These are phyloP conservation scores for Aspergillus sergii DNA, from an alignment of 2,329 filamentous ascomycete genomes.

Conservation along the genomic window DNA sequence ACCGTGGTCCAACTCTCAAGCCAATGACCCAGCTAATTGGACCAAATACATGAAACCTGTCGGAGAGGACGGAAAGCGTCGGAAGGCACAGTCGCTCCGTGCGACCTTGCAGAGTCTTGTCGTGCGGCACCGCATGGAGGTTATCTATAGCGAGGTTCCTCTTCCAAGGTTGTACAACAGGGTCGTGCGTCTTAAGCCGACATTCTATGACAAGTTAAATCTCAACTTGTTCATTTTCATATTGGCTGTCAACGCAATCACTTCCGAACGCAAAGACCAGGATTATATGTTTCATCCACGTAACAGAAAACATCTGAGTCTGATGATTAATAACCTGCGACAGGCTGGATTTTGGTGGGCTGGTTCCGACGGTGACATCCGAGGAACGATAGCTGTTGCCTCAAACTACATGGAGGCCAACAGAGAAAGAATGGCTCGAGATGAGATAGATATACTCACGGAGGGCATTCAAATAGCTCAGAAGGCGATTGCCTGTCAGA, in stretches of 20 bases:
- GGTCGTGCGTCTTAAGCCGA: constrained; percentile 74
- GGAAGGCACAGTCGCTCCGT: constrained; percentile 55
- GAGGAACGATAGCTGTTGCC: constrained; percentile 66
- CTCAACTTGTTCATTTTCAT: constrained; percentile 84
- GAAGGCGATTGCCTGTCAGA: constrained; percentile 58
- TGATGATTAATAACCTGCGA: constrained; percentile 75
- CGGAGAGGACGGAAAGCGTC: constrained; percentile 55
- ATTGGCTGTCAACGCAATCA: constrained; percentile 82
- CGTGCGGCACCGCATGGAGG: constrained; percentile 74
- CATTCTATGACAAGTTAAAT: constrained; percentile 79
- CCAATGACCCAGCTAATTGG: constrained; percentile 69
- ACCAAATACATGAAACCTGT: constrained; percentile 68
- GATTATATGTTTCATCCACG: constrained; percentile 88
- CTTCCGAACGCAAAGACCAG: constrained; percentile 77
- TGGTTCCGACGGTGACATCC: constrained; percentile 70
- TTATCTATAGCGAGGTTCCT: constrained; percentile 64
- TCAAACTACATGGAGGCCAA: constrained; percentile 67
- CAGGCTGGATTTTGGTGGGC: constrained; percentile 87
- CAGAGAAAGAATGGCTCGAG: constrained; percentile 58
- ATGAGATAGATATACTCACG: constrained; percentile 64
- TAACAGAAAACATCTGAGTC: constrained; percentile 67
- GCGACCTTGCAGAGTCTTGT: constrained; percentile 77
- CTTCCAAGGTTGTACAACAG: constrained; percentile 75
- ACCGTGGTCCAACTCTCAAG: constrained; percentile 72
- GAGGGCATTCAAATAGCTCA: constrained; percentile 69